Evolutionary conservation across 2,329 filamentous ascomycete genomes (phyloP), one percentile per base, ranked within the genome.

Genomic region (Amylocarpus encephaloides): DNA sequence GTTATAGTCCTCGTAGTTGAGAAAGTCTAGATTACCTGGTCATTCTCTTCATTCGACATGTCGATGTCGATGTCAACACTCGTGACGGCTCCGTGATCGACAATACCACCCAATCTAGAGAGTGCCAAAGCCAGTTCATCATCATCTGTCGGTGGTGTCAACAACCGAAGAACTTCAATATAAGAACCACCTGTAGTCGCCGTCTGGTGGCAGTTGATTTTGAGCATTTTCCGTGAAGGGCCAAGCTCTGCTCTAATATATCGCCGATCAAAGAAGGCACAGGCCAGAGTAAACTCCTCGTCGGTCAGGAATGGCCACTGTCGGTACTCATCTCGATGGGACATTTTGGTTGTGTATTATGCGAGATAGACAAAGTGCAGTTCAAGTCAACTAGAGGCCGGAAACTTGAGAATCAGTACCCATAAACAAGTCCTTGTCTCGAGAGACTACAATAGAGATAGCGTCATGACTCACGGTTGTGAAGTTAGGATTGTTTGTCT

Each of bases 261-360:
- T 54, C 66, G 73, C 34, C 74, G 71, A 55, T 84, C 80, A 18
- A 85, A 71, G 48, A 77, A 71, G 59, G 83, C 78, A 65, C 85
- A 88, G 48, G 75, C 78, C 61, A 80, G 75, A 47, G 77, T 68
- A 56, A 88, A 88, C 62, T 88, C 83, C 36, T 79, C 74, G 10
- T 68, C 61, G 10, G 69, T 76, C 26, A 88, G 73, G 51, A 76
- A 78, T 6, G 85, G 85, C 62, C 83, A 88, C 45, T 73, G 60
- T 15, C 54, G 53, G 51, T 63, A 66, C n/a, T 65, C 59, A 36
- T 69, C 51, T 66, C 59, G 60, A 79, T 60, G 51, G 34, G 55
- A 50, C 59, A 64, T 64, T 22, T 15, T 55, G 38, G 7, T 7
- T 26, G 22, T 26, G 7, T 26, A 7, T 26, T 26, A 26, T 4